A percentile compares a stretch with the other conserved stretches of the same genome.
Evolutionary conservation across 78 protist genomes (phyloP).

Genomic region (Dictyostelium brefeldianum): DNA sequence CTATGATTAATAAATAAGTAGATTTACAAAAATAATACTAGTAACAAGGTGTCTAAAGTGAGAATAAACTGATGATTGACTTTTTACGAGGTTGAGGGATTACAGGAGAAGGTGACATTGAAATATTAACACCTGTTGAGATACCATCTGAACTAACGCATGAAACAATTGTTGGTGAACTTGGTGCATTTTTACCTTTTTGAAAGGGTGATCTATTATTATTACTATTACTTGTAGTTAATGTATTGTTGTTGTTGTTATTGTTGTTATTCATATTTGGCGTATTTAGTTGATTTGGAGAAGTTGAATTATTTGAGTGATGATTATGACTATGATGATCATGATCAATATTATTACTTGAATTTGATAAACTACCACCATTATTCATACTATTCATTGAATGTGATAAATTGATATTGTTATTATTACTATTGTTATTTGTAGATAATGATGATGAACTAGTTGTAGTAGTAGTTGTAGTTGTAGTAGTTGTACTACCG

Average conservation of each 20-base stretch:
- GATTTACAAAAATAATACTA: not conserved
- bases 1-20: not conserved
- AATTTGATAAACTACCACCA: slow-evolving; percentile 2
- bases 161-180: slow-evolving; percentile 75
- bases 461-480: not conserved
- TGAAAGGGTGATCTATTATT: slow-evolving; percentile 72
- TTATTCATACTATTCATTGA: slow-evolving; percentile 7
- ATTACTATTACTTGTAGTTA: not conserved
- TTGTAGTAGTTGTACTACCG: not conserved
- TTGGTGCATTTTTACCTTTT: slow-evolving; percentile 56
- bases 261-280: slow-evolving; percentile 23
- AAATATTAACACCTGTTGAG: slow-evolving; percentile 57
- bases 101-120: slow-evolving; percentile 78
- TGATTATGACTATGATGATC: not conserved
- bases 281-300: not conserved
- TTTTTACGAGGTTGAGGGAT: slow-evolving; percentile 73
- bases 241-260: not conserved
- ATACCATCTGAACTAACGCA: slow-evolving; percentile 63
- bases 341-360: slow-evolving; percentile 13
- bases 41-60: slow-evolving; percentile 16
- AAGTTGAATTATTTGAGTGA: not conserved
- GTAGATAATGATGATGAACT: not conserved
- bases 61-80: slow-evolving; percentile 58
- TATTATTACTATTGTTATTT: slow-evolving; percentile 13
- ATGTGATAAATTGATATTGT: slow-evolving; percentile 13